Evolutionary conservation across 805 yeast species (phyloP), one percentile per base, ranked within the genome.

Genomic region (Candida berthetii): DNA sequence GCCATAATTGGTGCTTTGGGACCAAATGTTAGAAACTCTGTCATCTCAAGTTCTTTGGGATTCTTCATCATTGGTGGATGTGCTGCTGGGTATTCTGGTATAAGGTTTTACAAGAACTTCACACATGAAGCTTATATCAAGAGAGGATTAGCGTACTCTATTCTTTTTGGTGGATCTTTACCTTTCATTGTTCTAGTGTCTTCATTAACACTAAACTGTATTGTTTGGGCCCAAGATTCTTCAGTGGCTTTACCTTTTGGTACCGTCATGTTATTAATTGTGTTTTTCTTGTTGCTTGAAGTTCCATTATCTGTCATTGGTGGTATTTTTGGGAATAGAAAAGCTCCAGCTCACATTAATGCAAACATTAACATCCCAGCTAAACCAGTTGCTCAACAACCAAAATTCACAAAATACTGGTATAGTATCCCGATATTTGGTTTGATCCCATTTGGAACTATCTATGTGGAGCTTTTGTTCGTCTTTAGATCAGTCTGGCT

Each of bases 191-290:
- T 80, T 0, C 60, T 85, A 42, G 43, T 72, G 0, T 65, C 76
- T 2, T 66, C 82, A 0, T 57, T 83, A 19, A 55, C 76, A 19
- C 61, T 85, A 44, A 88, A 87, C 57, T 64, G 76, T 45, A 73
- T 88, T 42, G 80, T 85, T 9, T 85, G 90, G 87, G 82, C 82
- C 2, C 73, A 80, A 49, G 82, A 81, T 47, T 80, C 93, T 1
- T 80, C 93, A 1, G 68, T 74, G 38, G 89, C 91, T 0, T 65
- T 86, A 35, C 96, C 96, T 13, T 82, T 87, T 49, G 83, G 87
- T 6, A 82, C 95, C 0, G 71, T 87, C 17, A 61, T 83, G 7
- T 71, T 76, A 1, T 58, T 87, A 35, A 58, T 84, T n/a, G 48
- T 71, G 8, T 60, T 81, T 39, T 82, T 85, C 59, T 68, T 82